Percentiles rank a stretch among this genome's conserved stretches.
Evolutionary conservation across 2,329 filamentous ascomycete genomes (phyloP).

Genomic region (Cladophialophora immunda): DNA sequence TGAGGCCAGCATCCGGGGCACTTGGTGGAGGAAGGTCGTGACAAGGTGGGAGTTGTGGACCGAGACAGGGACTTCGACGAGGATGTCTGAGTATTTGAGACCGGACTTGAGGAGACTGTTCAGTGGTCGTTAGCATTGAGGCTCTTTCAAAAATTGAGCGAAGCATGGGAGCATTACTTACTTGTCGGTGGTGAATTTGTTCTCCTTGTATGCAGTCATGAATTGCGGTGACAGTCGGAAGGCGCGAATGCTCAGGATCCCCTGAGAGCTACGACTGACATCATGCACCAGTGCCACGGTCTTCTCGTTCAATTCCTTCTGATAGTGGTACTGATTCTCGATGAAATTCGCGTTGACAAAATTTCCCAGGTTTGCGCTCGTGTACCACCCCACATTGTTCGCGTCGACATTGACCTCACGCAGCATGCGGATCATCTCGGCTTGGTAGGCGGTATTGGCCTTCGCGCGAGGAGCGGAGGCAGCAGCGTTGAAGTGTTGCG

Average conservation of each 20-base stretch:
- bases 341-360: constrained; percentile 94
- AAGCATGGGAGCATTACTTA: constrained; percentile 68
- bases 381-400: constrained; percentile 98
- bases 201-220: constrained; percentile 92
- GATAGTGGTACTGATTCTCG: constrained; percentile 98
- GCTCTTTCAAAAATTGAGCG: not conserved
- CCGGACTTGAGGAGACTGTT: constrained; percentile 90
- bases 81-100: constrained; percentile 90
- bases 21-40: constrained; percentile 92
- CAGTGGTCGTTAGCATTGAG: constrained; percentile 39
- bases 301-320: constrained; percentile 87
- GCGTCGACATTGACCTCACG: constrained; percentile 98
- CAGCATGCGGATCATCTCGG: constrained; percentile 95
- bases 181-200: constrained; percentile 96
- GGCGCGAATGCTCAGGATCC: constrained; percentile 85
- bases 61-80: constrained; percentile 86
- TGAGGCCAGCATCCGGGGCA: constrained; percentile 68
- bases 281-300: constrained; percentile 93
- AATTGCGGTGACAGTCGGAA: constrained; percentile 90
- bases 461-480: constrained; percentile 92
- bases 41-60: constrained; percentile 98
- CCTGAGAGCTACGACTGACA: constrained; percentile 92
- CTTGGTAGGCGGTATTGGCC: constrained; percentile 86
- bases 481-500: constrained; percentile 72
- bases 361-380: constrained; percentile 97